Evolutionary conservation across 192 early-diverging fungal genomes (phyloP).

Genomic region (Allomyces macrogynus): DNA sequence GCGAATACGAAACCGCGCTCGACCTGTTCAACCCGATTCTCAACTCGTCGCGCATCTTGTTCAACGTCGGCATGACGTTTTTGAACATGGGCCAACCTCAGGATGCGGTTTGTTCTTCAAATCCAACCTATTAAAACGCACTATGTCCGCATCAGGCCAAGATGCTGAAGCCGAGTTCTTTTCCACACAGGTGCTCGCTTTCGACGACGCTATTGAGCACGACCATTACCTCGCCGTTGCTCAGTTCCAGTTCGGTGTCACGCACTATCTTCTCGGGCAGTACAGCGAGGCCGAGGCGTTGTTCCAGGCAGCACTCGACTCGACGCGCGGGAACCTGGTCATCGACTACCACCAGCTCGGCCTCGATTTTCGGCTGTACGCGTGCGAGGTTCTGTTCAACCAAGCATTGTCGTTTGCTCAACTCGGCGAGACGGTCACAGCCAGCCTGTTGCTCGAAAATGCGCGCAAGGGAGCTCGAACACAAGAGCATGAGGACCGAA

Average conservation of each 20-base stretch:
- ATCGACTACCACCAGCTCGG: constrained; percentile 95
- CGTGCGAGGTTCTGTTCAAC: constrained; percentile 81
- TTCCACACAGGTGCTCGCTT: constrained; percentile 43
- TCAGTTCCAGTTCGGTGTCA: constrained; percentile 77
- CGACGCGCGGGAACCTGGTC: constrained; percentile 58
- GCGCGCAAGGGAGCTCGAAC: constrained; percentile 35
- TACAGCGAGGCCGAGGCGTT: constrained; percentile 49
- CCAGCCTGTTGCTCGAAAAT: constrained; percentile 46
- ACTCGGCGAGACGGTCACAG: constrained; percentile 44
- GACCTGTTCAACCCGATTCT: constrained; percentile 60
- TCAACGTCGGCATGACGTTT: constrained; percentile 76
- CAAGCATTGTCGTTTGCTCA: constrained; percentile 64
- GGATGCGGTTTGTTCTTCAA: constrained; percentile 48
- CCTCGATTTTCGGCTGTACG: constrained; percentile 67
- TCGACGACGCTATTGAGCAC: constrained; percentile 46
- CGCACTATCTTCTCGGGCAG: constrained; percentile 48
- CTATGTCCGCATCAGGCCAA: no score
- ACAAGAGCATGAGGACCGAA: constrained; percentile 35
- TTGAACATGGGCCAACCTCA: constrained; percentile 50
- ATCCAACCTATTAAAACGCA: neutral
- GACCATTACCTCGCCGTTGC: constrained; percentile 85
- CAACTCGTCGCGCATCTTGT: constrained; percentile 82
- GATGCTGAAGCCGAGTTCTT: no score
- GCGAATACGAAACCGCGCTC: constrained; percentile 44
- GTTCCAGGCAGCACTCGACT: constrained; percentile 62